Percentiles rank a stretch among this genome's conserved stretches.
These are phyloP conservation scores for Asparagopsis taxiformis DNA, from an alignment of 31 red algal genomes.

Conservation along the genomic window DNA sequence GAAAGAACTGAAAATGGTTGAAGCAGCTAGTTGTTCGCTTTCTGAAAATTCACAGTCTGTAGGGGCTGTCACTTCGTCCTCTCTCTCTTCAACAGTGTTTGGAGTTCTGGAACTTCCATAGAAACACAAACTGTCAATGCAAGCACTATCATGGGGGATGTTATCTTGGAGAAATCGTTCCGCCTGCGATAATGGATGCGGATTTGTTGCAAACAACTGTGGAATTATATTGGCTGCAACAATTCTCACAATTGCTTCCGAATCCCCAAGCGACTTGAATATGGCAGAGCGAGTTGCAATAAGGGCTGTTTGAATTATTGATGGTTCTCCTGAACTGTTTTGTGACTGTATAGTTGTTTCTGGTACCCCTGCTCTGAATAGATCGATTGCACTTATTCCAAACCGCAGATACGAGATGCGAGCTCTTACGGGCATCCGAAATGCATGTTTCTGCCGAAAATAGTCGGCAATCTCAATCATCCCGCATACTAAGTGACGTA, in stretches of 20 bases:
- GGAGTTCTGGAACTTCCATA: not conserved
- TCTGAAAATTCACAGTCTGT: not conserved
- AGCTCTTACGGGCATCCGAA: slow-evolving; percentile 52
- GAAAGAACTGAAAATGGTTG: not conserved
- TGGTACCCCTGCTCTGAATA: slow-evolving; percentile 3
- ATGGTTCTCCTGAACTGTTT: not conserved
- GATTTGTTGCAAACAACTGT: not conserved
- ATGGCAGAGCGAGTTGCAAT: slow-evolving; percentile 6
- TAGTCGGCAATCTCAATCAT: slow-evolving; percentile 45
- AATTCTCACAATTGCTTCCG: slow-evolving; percentile 16
- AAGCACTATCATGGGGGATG: slow-evolving; percentile 17
- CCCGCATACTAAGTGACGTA: slow-evolving; percentile 12
- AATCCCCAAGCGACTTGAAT: slow-evolving; percentile 18
- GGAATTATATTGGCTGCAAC: slow-evolving; percentile 12
- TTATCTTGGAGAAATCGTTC: slow-evolving; percentile 15
- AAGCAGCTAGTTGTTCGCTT: not conserved
- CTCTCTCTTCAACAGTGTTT: not conserved
- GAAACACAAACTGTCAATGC: not conserved
- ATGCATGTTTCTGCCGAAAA: slow-evolving; percentile 50
- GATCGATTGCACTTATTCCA: slow-evolving; percentile 31
- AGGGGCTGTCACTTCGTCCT: not conserved
- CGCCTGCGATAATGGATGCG: not conserved
- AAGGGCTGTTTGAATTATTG: slow-evolving; percentile 2
- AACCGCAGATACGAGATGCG: slow-evolving; percentile 33
- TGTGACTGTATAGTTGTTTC: not conserved